Evolutionary conservation across 78 protist genomes (phyloP).

Genomic region (Bodo saltans): DNA sequence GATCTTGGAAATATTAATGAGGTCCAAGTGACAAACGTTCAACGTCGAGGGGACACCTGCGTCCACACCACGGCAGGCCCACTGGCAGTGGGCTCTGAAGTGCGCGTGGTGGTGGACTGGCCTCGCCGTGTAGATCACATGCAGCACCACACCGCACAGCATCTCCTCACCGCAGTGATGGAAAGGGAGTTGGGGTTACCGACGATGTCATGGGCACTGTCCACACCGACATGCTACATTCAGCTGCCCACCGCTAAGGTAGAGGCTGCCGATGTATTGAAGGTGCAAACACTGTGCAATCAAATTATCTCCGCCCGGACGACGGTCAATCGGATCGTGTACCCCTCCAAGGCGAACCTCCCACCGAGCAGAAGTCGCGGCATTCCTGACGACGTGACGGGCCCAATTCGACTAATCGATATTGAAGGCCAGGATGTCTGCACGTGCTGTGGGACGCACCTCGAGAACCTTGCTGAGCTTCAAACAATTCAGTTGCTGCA

Average conservation of each 20-base stretch:
- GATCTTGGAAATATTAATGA: neutral
- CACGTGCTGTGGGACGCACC: conserved; percentile 27
- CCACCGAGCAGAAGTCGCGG: neutral
- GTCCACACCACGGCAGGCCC: neutral
- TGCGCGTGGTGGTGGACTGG: conserved; percentile 20
- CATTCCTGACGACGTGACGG: neutral
- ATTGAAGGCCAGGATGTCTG: neutral
- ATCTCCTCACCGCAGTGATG: conserved; percentile 8
- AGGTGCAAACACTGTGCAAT: neutral
- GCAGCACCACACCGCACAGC: conserved; percentile 37
- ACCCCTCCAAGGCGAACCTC: neutral
- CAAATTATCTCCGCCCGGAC: neutral
- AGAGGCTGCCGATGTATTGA: neutral
- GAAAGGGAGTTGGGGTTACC: neutral
- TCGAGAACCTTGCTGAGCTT: neutral
- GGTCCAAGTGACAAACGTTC: neutral
- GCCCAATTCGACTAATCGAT: neutral
- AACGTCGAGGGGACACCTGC: neutral
- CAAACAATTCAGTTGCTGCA: neutral
- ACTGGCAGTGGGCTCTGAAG: neutral
- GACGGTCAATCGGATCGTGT: neutral
- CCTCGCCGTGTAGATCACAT: conserved; percentile 30
- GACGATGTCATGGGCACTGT: conserved; percentile 9
- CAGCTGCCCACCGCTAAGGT: neutral
- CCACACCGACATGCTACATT: neutral